phyloP scores from a whole-genome alignment of 2,329 filamentous ascomycete species.

The Cordyceps cicadae region DNA sequence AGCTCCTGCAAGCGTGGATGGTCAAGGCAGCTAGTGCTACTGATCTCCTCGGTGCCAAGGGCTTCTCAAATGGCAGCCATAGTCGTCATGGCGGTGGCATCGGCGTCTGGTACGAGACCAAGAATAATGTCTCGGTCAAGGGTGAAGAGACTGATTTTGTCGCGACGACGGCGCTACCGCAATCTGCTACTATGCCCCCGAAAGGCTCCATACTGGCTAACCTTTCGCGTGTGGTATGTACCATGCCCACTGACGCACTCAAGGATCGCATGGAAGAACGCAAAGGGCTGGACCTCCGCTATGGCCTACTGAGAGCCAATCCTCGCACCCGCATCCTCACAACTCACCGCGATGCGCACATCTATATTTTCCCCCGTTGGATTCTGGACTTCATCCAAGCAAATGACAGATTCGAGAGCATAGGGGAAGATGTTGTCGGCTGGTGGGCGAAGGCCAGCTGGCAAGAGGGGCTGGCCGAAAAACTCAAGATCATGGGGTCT shows the following conservation, averaged over 20 bases:
- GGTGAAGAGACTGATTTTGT: conserved; percentile 91
- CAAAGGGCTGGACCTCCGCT: conserved; percentile 64
- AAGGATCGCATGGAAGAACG: conserved; percentile 74
- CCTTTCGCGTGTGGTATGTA: conserved; percentile 73
- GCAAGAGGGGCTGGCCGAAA: conserved; percentile 73
- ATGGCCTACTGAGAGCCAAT: conserved; percentile 66
- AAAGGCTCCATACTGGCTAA: conserved; percentile 57
- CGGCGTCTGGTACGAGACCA: conserved; percentile 86
- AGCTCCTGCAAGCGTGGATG: conserved; percentile 87
- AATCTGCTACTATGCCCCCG: conserved; percentile 34
- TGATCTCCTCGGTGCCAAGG: conserved; percentile 45
- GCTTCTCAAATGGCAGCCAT: conserved; percentile 29
- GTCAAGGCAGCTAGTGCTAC: conserved; percentile 65
- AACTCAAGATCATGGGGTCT: conserved; percentile 63
- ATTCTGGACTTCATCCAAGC: conserved; percentile 72
- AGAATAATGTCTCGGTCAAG: conserved; percentile 66
- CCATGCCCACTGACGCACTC: conserved; percentile 80
- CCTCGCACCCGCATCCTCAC: conserved; percentile 72
- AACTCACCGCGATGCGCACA: conserved; percentile 81
- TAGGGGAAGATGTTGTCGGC: conserved; percentile 84
- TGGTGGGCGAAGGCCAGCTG: conserved; percentile 95
- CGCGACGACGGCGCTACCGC: conserved; percentile 61
- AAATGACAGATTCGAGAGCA: conserved; percentile 76
- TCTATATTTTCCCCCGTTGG: conserved; percentile 93
- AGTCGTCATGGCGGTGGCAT: conserved; percentile 62